Percentiles rank a stretch among this genome's conserved stretches.
Conservation (phyloP, 371 early-diverging fungal genomes). For the Parasitella parasitica region DNA sequence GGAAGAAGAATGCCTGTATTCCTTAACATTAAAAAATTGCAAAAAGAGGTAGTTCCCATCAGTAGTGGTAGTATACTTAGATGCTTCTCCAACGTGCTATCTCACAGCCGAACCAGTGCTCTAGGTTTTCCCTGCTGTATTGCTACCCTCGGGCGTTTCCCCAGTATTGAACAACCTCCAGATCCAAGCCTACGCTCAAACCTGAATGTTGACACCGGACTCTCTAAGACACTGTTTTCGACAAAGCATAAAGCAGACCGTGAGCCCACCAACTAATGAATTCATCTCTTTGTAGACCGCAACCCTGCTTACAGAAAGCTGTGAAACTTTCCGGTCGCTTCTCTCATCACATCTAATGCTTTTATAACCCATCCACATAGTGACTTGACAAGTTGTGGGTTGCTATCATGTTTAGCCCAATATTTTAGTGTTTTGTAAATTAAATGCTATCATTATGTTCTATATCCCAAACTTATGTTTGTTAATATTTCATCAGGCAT, state of each 20-base stretch:
- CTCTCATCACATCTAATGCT: neutral
- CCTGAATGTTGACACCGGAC: slow-evolving; percentile 55
- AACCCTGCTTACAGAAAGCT: slow-evolving; percentile 27
- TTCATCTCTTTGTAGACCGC: slow-evolving; percentile 52
- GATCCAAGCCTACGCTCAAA: slow-evolving; percentile 35
- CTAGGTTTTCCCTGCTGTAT: slow-evolving; percentile 25
- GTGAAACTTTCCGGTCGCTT: slow-evolving; percentile 16
- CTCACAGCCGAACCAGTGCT: slow-evolving; percentile 57
- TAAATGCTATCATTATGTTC: too few species aligned
- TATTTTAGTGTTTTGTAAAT: too few species aligned
- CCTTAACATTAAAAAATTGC: slow-evolving; percentile 12
- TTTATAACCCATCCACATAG: neutral
- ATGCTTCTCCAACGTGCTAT: slow-evolving; percentile 56
- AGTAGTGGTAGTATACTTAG: slow-evolving; percentile 38
- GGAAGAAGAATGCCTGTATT: too few species aligned
- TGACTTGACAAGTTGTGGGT: neutral
- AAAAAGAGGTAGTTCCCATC: slow-evolving; percentile 49
- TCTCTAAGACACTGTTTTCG: slow-evolving; percentile 54
- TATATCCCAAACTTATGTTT: too few species aligned
- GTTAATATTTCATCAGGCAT: neutral
- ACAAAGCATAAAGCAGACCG: slow-evolving; percentile 39
- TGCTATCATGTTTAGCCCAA: too few species aligned
- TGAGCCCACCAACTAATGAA: slow-evolving; percentile 41
- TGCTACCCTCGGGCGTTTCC: neutral
- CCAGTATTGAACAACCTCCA: slow-evolving; percentile 29